These are phyloP conservation scores for Senecio squalidus DNA, from an alignment of 140 eudicot species.

Conservation along the genomic window DNA sequence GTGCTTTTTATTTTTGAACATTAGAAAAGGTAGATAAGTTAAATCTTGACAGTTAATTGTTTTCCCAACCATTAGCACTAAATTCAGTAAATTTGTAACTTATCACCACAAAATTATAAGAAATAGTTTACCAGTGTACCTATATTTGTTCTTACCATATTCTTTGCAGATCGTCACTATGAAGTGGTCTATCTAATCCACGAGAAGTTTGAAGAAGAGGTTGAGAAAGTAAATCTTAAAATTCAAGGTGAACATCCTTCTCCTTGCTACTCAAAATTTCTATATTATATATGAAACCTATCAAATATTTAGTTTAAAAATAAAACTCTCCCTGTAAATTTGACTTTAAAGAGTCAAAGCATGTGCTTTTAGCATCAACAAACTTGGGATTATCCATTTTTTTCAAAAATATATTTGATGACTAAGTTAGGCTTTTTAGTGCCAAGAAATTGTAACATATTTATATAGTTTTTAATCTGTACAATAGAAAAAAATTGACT, in stretches of 20 bases:
- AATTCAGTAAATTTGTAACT: not conserved
- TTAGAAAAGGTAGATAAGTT: too few species aligned
- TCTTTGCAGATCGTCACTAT: conserved; percentile 75
- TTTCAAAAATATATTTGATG: not conserved
- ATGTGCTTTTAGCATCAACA: not conserved
- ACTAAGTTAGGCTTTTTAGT: not conserved
- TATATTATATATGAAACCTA: not conserved
- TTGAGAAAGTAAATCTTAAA: conserved; percentile 73
- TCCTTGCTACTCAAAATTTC: not conserved
- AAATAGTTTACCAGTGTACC: not conserved
- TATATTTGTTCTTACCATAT: not conserved
- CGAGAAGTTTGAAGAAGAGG: conserved; percentile 63
- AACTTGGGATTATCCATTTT: conserved; percentile 10
- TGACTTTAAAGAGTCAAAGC: conserved; percentile 3
- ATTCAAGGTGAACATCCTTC: conserved; percentile 53
- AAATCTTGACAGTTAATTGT: not conserved
- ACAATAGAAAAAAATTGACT: not conserved
- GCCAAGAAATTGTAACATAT: not conserved
- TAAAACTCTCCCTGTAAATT: not conserved
- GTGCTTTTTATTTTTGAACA: too few species aligned
- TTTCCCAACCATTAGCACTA: not conserved
- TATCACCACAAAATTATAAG: not conserved
- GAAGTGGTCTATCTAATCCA: conserved; percentile 93
- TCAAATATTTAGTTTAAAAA: not conserved
- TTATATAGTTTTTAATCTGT: not conserved